These are phyloP conservation scores for Penicillium crystallinum DNA, from an alignment of 495 filamentous ascomycete genomes.

Conservation along the genomic window DNA sequence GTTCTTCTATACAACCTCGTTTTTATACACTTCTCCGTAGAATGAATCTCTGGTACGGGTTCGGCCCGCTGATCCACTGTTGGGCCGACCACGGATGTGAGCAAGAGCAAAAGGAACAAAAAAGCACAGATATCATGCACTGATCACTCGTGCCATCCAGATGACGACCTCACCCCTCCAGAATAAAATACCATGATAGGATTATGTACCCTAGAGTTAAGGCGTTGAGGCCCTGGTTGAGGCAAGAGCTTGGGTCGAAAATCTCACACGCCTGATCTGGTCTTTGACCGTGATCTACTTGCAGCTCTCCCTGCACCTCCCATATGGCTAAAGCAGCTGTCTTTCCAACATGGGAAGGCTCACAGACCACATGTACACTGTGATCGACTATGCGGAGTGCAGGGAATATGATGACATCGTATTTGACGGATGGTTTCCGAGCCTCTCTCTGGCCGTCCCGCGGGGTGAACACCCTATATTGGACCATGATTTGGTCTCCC, in stretches of 20 bases:
- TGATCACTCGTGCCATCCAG: conserved; percentile 23
- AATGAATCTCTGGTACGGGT: conserved; percentile 15
- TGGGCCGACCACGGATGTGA: conserved; percentile 7
- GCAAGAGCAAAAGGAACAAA: conserved; percentile 11
- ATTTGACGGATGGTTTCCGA: neutral
- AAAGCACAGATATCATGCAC: conserved; percentile 17
- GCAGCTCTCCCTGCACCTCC: conserved; percentile 2
- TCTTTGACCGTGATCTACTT: conserved; percentile 1
- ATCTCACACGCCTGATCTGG: neutral
- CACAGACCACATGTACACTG: conserved; percentile 2
- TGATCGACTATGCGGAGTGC: conserved; percentile 4
- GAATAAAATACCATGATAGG: neutral
- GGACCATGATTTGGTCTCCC: neutral
- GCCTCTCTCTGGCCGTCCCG: neutral
- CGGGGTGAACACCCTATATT: neutral
- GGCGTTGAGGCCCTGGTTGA: neutral
- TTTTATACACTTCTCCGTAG: neutral
- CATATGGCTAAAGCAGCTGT: conserved; percentile 15
- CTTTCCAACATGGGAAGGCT: conserved; percentile 18
- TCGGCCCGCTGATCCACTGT: conserved; percentile 27
- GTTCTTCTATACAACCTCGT: neutral
- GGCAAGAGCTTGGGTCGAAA: neutral
- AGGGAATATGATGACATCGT: conserved; percentile 3
- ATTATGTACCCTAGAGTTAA: neutral
- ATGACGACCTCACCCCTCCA: conserved; percentile 16